These are phyloP conservation scores for Pulveroboletus sp. DNA, from an alignment of 768 basidiomycete genomes.

Conservation along the genomic window DNA sequence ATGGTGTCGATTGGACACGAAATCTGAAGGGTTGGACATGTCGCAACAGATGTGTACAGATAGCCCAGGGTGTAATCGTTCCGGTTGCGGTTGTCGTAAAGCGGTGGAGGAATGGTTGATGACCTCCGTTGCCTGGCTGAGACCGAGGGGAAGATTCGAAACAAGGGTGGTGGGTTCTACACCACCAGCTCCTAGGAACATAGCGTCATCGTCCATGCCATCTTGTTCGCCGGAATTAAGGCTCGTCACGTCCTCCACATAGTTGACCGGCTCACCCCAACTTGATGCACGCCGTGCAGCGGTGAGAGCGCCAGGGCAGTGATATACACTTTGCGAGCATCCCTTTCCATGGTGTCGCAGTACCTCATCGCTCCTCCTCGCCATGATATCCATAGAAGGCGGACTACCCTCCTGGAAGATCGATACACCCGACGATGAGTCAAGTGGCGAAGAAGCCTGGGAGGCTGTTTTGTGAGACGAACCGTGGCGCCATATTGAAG, in stretches of 20 bases:
- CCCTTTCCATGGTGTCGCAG: constrained; percentile 29
- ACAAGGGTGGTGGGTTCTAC: constrained; percentile 32
- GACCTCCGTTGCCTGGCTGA: constrained; percentile 22
- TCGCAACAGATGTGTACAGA: constrained; percentile 24
- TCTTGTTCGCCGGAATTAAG: constrained; percentile 44
- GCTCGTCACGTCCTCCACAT: constrained; percentile 39
- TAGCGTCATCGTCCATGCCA: constrained; percentile 46
- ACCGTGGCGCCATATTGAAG: constrained; percentile 25
- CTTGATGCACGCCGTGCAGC: constrained; percentile 59
- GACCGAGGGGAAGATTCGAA: constrained; percentile 33
- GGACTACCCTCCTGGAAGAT: constrained; percentile 20
- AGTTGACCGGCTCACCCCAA: constrained; percentile 51
- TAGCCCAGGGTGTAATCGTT: constrained; percentile 21
- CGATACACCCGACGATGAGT: constrained; percentile 31
- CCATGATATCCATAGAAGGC: constrained; percentile 18
- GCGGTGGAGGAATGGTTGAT: constrained; percentile 14
- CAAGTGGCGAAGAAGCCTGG: constrained; percentile 28
- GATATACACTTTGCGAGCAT: constrained; percentile 22
- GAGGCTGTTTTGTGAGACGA: constrained; percentile 21
- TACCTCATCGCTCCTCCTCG: constrained; percentile 45
- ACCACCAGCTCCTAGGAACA: constrained; percentile 50
- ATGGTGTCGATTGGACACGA: constrained; percentile 19
- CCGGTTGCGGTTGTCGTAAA: constrained; percentile 31
- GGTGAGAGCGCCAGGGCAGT: constrained; percentile 29
- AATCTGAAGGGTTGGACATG: constrained; percentile 18